Evolutionary conservation across 2,329 filamentous ascomycete genomes (phyloP), one percentile per base, ranked within the genome.

Genomic region (Colletotrichum spaethianum): DNA sequence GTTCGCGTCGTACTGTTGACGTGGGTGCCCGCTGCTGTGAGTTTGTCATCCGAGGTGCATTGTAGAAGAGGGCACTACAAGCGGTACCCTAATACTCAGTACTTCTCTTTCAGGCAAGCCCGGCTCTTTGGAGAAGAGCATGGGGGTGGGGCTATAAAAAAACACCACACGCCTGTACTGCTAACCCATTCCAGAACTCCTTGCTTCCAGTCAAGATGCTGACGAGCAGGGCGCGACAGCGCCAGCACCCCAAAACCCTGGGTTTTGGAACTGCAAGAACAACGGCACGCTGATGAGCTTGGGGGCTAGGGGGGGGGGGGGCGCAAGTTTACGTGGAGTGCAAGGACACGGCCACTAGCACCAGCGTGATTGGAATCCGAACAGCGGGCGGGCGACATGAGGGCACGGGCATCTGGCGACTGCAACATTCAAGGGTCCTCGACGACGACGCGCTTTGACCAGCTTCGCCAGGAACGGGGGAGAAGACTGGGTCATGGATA

Each of bases 261-360:
- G 60, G 46, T 63, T 36, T 38, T 31, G 60, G 60, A 28, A 63
- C n/a, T 16, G 46, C 31, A 26, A 31, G 28, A n/a, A 48, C n/a
- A 33, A 63, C 42, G 60, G 46, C 44, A n/a, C 60, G 44, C 52
- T 11, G 31, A 20, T 14, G 28, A 55, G 18, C 1, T 55, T 50
- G 14, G 52, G 52, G 5, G 33, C 33, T 8, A 8, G 33, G 33
- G 52, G 28, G 28, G 9, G 28, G 33, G 20, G 31, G 2, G 11
- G 28, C n/a, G n/a, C n/a, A n/a, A n/a, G 20, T 33, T 55, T 18
- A 16, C 9, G 23, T 50, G 46, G 23, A 50, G 23, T 8, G 48
- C 16, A 52, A 56, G n/a, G 52, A 20, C 31, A n/a, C 52, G 31
- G 52, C 31, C 20, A n/a, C 31, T 56, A n/a, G n/a, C 31, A 55